Evolutionary conservation across 2,329 filamentous ascomycete genomes (phyloP).

Genomic region (Sporothrix pseudoabietina): DNA sequence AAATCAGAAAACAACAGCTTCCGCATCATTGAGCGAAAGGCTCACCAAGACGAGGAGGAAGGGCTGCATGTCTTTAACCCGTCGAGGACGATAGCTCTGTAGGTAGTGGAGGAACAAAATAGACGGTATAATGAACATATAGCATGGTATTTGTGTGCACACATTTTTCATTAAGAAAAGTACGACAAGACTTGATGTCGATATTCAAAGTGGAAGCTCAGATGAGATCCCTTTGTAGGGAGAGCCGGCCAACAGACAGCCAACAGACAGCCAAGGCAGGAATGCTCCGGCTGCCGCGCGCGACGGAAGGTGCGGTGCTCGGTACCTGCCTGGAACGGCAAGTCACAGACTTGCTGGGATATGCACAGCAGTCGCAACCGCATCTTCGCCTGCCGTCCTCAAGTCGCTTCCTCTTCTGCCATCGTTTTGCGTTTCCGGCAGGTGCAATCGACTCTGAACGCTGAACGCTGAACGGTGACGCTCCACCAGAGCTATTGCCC

Average conservation of each 20-base stretch:
- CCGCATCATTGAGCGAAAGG: neutral
- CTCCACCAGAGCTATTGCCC: slow-evolving; percentile 1
- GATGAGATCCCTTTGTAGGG: neutral
- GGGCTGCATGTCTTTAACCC: neutral
- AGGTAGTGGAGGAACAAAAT: neutral
- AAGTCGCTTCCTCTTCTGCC: neutral
- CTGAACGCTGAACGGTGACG: neutral
- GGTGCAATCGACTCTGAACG: neutral
- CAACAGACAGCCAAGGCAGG: slow-evolving; percentile 11
- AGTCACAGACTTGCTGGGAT: neutral
- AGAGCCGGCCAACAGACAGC: neutral
- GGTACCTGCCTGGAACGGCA: neutral
- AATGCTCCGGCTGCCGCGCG: neutral
- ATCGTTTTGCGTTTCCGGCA: neutral
- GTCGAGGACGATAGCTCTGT: neutral
- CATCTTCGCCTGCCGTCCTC: neutral
- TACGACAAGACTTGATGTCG: no score
- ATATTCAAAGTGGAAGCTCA: neutral
- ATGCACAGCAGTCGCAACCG: neutral
- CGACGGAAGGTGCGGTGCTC: neutral
- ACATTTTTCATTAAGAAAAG: neutral
- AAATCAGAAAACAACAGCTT: neutral
- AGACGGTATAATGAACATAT: neutral
- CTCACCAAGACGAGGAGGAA: neutral
- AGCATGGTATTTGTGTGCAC: neutral